Conservation (phyloP, 2,329 filamentous ascomycete species). For the Colletotrichum lupini region DNA sequence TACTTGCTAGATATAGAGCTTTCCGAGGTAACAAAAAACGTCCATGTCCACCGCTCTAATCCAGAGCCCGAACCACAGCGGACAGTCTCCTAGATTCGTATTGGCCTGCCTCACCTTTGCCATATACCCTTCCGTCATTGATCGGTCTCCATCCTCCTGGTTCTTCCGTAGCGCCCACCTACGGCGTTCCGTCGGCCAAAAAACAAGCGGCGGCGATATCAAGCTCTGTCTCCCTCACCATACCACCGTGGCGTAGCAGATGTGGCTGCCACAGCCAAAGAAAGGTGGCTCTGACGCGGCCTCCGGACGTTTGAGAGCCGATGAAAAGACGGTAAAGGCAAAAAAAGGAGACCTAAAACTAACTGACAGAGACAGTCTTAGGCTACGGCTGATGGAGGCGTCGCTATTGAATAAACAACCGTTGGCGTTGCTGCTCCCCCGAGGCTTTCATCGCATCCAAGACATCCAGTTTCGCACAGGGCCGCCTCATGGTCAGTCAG, state of each 20-base stretch:
- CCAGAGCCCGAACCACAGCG: not conserved
- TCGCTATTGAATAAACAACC: conserved; percentile 15
- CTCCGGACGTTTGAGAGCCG: not conserved
- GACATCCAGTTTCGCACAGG: conserved; percentile 27
- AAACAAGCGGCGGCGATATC: conserved; percentile 5
- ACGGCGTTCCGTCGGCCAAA: not conserved
- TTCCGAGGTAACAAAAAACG: not conserved
- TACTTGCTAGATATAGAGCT: not conserved
- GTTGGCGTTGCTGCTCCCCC: conserved; percentile 14
- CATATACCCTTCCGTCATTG: not conserved
- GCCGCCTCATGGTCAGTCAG: conserved; percentile 2
- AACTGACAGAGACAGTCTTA: not conserved
- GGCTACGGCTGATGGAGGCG: conserved; percentile 11
- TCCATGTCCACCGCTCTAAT: not conserved
- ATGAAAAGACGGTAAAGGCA: not conserved
- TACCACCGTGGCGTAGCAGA: not conserved
- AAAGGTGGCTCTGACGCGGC: conserved; percentile 2
- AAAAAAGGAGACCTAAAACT: not conserved
- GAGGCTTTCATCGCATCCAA: conserved; percentile 1
- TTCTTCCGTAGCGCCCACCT: conserved; percentile 2
- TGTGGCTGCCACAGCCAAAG: not conserved
- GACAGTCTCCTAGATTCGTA: not conserved
- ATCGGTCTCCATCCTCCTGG: not conserved
- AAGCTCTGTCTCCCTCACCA: not conserved
- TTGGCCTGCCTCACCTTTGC: not conserved